phyloP scores from a whole-genome alignment of 1,284 basidiomycete genomes.

The Veloboletus limbatus region DNA sequence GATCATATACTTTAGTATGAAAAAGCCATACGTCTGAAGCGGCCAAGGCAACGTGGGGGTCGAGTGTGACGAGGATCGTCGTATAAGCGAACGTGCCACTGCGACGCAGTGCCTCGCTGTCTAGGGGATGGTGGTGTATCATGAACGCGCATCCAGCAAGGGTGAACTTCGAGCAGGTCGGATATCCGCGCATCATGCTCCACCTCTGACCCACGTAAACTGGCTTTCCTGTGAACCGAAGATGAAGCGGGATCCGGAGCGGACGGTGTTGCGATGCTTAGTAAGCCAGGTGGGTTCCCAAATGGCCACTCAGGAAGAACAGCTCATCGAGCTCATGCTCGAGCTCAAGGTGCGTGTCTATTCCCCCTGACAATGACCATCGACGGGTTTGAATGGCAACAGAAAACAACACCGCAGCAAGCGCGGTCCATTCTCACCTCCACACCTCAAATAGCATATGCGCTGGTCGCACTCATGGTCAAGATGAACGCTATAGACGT shows the following conservation, averaged over 20 bases:
- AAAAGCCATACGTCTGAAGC: no score
- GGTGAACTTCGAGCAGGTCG: no score
- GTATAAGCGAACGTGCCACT: no score
- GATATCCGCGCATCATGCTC: neutral
- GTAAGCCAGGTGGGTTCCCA: constrained; percentile 15
- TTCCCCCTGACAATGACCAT: no score
- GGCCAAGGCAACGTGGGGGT: no score
- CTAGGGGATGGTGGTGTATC: neutral
- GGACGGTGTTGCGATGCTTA: no score
- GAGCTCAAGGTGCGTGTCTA: constrained; percentile 60
- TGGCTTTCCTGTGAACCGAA: neutral
- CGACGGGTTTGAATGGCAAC: neutral
- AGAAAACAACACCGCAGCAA: constrained; percentile 73
- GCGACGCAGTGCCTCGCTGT: neutral
- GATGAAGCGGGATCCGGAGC: neutral
- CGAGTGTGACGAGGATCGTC: constrained; percentile 4
- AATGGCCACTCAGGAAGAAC: constrained; percentile 47
- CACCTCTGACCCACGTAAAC: no score
- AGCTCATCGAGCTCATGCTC: constrained; percentile 63
- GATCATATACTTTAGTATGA: constrained; percentile 1
- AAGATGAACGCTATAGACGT: constrained; percentile 69
- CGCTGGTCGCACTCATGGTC: constrained; percentile 71
- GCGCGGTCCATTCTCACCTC: constrained; percentile 64
- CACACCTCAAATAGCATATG: constrained; percentile 73
- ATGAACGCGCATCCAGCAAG: no score